Conservation (phyloP, 441 rosid species). For the Aquilaria agallochum region DNA sequence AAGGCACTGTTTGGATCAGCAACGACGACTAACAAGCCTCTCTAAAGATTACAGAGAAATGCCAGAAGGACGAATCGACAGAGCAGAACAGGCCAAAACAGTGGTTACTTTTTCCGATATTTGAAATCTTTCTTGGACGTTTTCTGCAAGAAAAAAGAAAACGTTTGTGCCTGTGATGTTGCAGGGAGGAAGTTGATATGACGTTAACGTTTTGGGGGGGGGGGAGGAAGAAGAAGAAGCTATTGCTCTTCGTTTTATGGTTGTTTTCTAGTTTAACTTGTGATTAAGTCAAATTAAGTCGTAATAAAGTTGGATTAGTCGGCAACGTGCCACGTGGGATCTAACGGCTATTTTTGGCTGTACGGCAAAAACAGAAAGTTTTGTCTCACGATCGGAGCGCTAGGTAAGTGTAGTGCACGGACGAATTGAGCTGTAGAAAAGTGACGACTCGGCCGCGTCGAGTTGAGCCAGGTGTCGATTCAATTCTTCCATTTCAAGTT, state of each 20-base stretch:
- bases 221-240: too few species aligned
- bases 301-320: slow-evolving; percentile 12
- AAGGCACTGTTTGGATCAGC: slow-evolving; percentile 25
- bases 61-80: slow-evolving; percentile 7
- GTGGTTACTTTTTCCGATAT: background rate
- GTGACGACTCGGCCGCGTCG: too few species aligned
- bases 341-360: slow-evolving; percentile 19
- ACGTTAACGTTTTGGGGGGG: background rate
- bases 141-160: too few species aligned
- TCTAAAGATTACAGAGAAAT: background rate
- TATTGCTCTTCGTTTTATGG: background rate
- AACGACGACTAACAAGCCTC: background rate
- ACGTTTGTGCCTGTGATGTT: background rate
- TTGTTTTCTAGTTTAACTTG: too few species aligned
- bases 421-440: too few species aligned
- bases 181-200: background rate
- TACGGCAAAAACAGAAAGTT: too few species aligned
- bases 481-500: too few species aligned
- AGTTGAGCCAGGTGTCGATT: too few species aligned
- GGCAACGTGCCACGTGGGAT: slow-evolving; percentile 29
- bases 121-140: too few species aligned
- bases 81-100: background rate
- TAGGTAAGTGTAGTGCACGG: too few species aligned
- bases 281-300: too few species aligned
- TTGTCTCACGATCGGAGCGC: too few species aligned